Evolutionary conservation across 371 early-diverging fungal genomes (phyloP), one percentile per base, ranked within the genome.

Genomic region (Smittium mucronatum): DNA sequence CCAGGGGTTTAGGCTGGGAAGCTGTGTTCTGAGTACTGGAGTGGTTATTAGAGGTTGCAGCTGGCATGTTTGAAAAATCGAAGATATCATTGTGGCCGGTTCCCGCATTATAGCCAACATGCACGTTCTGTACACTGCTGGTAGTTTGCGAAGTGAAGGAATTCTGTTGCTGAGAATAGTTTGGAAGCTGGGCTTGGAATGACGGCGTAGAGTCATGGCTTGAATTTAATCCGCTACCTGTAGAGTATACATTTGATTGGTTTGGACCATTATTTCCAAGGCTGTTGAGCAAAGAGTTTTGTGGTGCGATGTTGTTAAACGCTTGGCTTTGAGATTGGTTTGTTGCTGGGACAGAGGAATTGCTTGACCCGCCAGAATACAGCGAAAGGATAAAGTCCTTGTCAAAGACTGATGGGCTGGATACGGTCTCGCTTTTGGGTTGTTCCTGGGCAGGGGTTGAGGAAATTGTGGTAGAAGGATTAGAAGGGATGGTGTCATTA

Each of bases 341-440:
- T 16, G 16, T 59, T 16, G 59, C 15, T 15, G 59, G 59, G 16
- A 28, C 15, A 35, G 21, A 30, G 64, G 72, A 35, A 33, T 67
- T 34, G 15, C 25, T 26, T 5, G n/a, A 68, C 33, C 58, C 59
- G 64, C 79, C 73, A 17, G 71, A 69, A 72, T 80, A 80, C 16
- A 80, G 74, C 25, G 80, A 79, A 72, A 80, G 72, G 64, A 80
- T 80, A 58, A 77, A 80, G 65, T 69, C 75, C 36, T 71, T 79
- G 61, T 80, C 80, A 31, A 80, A 69, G 31, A 69, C 63, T 29
- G 70, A 47, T 15, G 15, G 5, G 36, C 29, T 69, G 63, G 71
- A n/a, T 70, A 34, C 70, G n/a, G 70, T 2, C 30, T 31, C 70
- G 17, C 70, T 29, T 17, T 33, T 32, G 21, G 70, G 35, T 36